These are phyloP conservation scores for Candida adriatica DNA, from an alignment of 805 yeast genomes.

Conservation along the genomic window DNA sequence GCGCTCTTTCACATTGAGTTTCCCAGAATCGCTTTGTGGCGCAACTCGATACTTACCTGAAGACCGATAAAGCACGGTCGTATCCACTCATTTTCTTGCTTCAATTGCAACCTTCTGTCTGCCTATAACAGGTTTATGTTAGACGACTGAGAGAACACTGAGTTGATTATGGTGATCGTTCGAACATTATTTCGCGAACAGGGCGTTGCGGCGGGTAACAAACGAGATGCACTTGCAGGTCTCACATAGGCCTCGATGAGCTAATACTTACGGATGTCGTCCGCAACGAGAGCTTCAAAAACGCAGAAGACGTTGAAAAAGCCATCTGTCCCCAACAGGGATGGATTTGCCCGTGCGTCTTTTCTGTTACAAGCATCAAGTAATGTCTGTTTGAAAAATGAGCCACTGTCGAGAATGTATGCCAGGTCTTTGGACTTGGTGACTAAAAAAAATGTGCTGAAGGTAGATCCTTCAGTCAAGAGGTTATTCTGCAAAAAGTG, in stretches of 20 bases:
- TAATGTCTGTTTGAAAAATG: slow-evolving; percentile 16
- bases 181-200: too few species aligned
- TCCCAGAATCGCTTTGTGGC: neutral
- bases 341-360: slow-evolving; percentile 53
- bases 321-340: slow-evolving; percentile 27
- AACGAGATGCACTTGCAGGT: too few species aligned
- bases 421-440: slow-evolving; percentile 50
- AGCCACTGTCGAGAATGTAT: slow-evolving; percentile 48
- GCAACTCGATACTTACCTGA: slow-evolving; percentile 57
- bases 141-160: too few species aligned
- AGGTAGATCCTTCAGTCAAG: slow-evolving; percentile 59
- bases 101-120: too few species aligned
- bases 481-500: slow-evolving; percentile 68
- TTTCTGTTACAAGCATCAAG: slow-evolving; percentile 47
- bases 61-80: slow-evolving; percentile 97
- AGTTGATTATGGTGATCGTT: slow-evolving; percentile 17
- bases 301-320: slow-evolving; percentile 2
- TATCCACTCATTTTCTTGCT: slow-evolving; percentile 80
- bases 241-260: too few species aligned
- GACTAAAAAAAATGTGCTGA: slow-evolving; percentile 60
- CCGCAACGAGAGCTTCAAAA: neutral
- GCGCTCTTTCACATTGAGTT: too few species aligned
- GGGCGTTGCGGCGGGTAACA: too few species aligned
- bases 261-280: too few species aligned
- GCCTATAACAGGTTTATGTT: neutral